Evolutionary conservation across 164 flowering plant genomes (phyloP).

Genomic region (Houttuynia cordata): DNA sequence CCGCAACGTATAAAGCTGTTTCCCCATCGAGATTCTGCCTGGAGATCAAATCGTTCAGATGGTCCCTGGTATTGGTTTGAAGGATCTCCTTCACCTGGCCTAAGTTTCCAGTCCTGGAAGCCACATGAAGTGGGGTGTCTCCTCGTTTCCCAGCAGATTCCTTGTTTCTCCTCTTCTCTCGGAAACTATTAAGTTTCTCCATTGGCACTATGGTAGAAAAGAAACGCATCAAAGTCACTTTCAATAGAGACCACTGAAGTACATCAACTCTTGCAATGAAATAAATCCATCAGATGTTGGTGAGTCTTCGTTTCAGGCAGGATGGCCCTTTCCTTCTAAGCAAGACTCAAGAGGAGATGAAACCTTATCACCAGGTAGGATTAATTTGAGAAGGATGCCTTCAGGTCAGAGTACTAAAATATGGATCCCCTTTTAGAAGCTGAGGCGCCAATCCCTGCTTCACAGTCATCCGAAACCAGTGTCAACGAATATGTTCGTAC

Average conservation of each 20-base stretch:
- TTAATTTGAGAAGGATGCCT: no score
- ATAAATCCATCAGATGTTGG: background rate
- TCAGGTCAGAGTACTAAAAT: no score
- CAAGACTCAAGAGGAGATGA: no score
- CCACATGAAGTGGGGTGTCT: slow-evolving; percentile 64
- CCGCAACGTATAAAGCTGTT: slow-evolving; percentile 71
- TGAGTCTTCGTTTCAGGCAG: no score
- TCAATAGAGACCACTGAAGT: background rate
- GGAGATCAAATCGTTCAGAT: slow-evolving; percentile 30
- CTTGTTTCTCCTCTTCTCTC: slow-evolving; percentile 47
- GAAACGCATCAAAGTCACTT: background rate
- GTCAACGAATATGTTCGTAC: background rate
- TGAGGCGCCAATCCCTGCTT: background rate
- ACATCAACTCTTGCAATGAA: background rate
- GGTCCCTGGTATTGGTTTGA: slow-evolving; percentile 22
- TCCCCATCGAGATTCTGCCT: slow-evolving; percentile 67
- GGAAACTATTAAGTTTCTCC: slow-evolving; percentile 41
- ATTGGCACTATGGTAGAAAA: slow-evolving; percentile 3
- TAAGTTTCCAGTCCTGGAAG: slow-evolving; percentile 66
- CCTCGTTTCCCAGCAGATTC: slow-evolving; percentile 85
- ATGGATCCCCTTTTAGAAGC: background rate
- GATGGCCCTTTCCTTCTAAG: no score
- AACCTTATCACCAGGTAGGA: no score
- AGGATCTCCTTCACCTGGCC: slow-evolving; percentile 48
- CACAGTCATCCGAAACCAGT: background rate